Evolutionary conservation across 2,329 filamentous ascomycete species (phyloP).

Genomic region (Phaeoacremonium minimum): DNA sequence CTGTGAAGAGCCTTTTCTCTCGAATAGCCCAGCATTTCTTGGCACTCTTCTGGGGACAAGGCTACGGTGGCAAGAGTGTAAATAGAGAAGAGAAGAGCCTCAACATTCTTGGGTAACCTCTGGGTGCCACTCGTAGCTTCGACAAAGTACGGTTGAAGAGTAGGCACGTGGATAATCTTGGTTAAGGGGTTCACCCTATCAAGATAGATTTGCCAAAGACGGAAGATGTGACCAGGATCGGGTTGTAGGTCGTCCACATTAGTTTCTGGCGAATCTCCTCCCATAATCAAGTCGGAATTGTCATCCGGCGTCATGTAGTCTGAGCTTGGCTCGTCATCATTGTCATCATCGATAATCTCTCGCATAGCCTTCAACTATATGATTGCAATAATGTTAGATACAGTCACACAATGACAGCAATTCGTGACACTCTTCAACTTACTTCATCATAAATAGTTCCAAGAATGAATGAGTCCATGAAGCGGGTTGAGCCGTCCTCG

Average conservation of each 20-base stretch:
- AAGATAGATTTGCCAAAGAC: slow-evolving; percentile 70
- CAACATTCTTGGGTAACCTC: slow-evolving; percentile 51
- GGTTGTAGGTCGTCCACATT: slow-evolving; percentile 55
- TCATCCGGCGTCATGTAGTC: slow-evolving; percentile 47
- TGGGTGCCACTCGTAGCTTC: slow-evolving; percentile 55
- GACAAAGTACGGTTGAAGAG: slow-evolving; percentile 60
- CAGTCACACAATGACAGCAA: not conserved
- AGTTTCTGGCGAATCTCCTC: slow-evolving; percentile 29
- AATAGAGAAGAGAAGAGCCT: slow-evolving; percentile 61
- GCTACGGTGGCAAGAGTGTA: slow-evolving; percentile 58
- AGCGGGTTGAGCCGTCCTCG: slow-evolving; percentile 50
- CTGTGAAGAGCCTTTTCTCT: slow-evolving; percentile 44
- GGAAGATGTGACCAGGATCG: slow-evolving; percentile 59
- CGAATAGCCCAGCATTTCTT: slow-evolving; percentile 43
- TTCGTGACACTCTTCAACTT: slow-evolving; percentile 2
- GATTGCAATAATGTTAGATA: not conserved
- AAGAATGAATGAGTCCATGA: slow-evolving; percentile 54
- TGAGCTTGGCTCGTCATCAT: slow-evolving; percentile 35
- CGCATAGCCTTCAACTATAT: slow-evolving; percentile 53
- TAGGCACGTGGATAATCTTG: slow-evolving; percentile 69
- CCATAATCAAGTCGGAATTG: slow-evolving; percentile 46
- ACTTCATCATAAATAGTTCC: slow-evolving; percentile 53
- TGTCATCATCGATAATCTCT: slow-evolving; percentile 50
- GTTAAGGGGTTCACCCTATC: slow-evolving; percentile 71
- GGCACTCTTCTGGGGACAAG: slow-evolving; percentile 51